Percentiles rank a stretch among this genome's conserved stretches.
These are phyloP conservation scores for Monosporascus sp. DNA, from an alignment of 2,329 filamentous ascomycete genomes.

Conservation along the genomic window DNA sequence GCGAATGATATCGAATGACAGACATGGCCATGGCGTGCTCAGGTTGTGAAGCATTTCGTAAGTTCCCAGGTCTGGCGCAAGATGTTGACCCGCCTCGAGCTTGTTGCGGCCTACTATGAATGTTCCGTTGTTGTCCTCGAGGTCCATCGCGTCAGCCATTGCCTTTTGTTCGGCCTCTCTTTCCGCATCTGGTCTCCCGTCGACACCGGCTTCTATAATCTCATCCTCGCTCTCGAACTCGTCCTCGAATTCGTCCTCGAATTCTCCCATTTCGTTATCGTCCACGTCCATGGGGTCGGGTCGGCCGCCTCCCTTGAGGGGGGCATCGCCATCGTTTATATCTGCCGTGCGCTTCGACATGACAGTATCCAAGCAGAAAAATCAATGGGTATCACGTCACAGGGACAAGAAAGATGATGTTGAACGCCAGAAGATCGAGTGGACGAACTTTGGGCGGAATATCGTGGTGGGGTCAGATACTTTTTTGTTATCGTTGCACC, in stretches of 20 bases:
- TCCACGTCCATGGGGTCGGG: slow-evolving; percentile 64
- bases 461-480: background rate
- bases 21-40: slow-evolving; percentile 91
- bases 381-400: background rate
- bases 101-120: slow-evolving; percentile 95
- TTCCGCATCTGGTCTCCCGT: slow-evolving; percentile 87
- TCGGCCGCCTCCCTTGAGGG: slow-evolving; percentile 56
- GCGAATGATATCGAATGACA: slow-evolving; percentile 88
- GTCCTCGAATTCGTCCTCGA: slow-evolving; percentile 92
- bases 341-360: slow-evolving; percentile 60
- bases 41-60: slow-evolving; percentile 97
- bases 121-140: slow-evolving; percentile 68
- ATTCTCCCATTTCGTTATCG: slow-evolving; percentile 65
- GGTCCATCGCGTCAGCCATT: slow-evolving; percentile 72
- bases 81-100: slow-evolving; percentile 82
- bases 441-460: background rate
- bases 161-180: slow-evolving; percentile 82
- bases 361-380: slow-evolving; percentile 2
- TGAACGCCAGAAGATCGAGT: background rate
- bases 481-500: background rate
- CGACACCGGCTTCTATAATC: slow-evolving; percentile 88
- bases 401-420: background rate
- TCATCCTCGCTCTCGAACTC: slow-evolving; percentile 87
- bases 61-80: slow-evolving; percentile 86
- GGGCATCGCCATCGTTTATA: slow-evolving; percentile 36